A percentile compares a stretch with the other conserved stretches of the same genome.
Conservation (phyloP, 2,329 filamentous ascomycete genomes). For the Fusarium sp. region DNA sequence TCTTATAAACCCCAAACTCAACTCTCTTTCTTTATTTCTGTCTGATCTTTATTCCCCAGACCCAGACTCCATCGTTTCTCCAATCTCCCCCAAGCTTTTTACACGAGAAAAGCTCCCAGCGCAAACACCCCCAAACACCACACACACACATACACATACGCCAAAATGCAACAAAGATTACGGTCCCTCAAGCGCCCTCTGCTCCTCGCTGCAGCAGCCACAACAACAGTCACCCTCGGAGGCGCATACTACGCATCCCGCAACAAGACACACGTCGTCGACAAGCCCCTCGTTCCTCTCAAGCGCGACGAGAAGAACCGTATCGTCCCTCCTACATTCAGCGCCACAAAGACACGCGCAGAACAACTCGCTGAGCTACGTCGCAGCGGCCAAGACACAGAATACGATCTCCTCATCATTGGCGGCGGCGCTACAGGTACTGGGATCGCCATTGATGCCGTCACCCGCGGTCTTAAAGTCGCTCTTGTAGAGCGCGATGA, state of each 20-base stretch:
- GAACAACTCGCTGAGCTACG: slow-evolving; percentile 58
- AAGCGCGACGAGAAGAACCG: slow-evolving; percentile 53
- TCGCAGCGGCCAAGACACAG: slow-evolving; percentile 57
- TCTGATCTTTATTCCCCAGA: slow-evolving; percentile 16
- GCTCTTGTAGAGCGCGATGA: slow-evolving; percentile 86
- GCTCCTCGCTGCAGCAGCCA: slow-evolving; percentile 50
- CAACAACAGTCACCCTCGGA: slow-evolving; percentile 48
- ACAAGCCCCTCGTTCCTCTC: slow-evolving; percentile 51
- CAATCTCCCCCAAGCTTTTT: background rate
- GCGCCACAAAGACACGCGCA: slow-evolving; percentile 50
- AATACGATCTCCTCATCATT: slow-evolving; percentile 83
- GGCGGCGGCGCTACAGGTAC: slow-evolving; percentile 84
- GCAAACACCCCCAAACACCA: slow-evolving; percentile 20
- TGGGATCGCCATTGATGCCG: slow-evolving; percentile 84
- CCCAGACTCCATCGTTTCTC: slow-evolving; percentile 23
- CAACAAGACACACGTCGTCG: slow-evolving; percentile 49
- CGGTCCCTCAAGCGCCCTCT: slow-evolving; percentile 52
- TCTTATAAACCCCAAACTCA: slow-evolving; percentile 27
- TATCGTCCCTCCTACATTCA: slow-evolving; percentile 56
- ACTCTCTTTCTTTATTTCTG: slow-evolving; percentile 11
- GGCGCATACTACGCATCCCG: slow-evolving; percentile 49
- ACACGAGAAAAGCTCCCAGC: background rate
- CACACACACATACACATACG: background rate
- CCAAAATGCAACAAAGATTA: slow-evolving; percentile 53
- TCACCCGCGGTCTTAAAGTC: slow-evolving; percentile 82